Conservation (phyloP, 1,284 basidiomycete species). For the Agroathelia rolfsii region DNA sequence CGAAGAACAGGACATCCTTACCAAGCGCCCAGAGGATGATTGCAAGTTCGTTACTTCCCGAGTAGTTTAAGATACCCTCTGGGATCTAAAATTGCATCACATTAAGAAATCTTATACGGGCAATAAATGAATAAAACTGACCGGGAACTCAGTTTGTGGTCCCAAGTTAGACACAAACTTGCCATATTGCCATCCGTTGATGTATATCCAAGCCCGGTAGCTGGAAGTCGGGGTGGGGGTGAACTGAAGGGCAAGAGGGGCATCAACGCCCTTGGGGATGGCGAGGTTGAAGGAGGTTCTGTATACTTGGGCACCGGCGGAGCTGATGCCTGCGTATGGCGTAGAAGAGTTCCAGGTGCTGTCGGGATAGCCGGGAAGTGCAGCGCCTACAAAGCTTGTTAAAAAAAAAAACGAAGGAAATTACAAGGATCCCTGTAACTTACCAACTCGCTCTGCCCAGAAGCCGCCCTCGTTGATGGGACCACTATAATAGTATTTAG, state of each 20-base stretch:
- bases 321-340: constrained; percentile 22
- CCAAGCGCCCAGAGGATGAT: constrained; percentile 31
- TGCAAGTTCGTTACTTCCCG: constrained; percentile 28
- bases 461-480: constrained; percentile 75
- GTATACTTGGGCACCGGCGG: constrained; percentile 71
- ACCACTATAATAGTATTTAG: too few species aligned
- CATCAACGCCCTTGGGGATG: constrained; percentile 50
- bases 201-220: constrained; percentile 66
- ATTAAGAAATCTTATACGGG: constrained; percentile 19
- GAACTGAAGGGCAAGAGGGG: constrained; percentile 61
- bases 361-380: constrained; percentile 50
- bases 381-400: constrained; percentile 41
- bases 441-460: constrained; percentile 64
- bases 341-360: constrained; percentile 26
- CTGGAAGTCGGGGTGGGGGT: constrained; percentile 41
- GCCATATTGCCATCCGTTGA: constrained; percentile 85
- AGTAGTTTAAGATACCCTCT: constrained; percentile 32
- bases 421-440: constrained; percentile 56
- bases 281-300: constrained; percentile 58
- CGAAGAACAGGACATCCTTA: constrained; percentile 11
- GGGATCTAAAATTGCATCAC: constrained; percentile 27
- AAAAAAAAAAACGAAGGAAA: constrained; percentile 62
- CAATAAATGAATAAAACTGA: constrained; percentile 16
- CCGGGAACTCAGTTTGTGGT: constrained; percentile 17
- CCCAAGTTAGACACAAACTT: constrained; percentile 29